A percentile compares a stretch with the other conserved stretches of the same genome.
Conservation (phyloP, 495 filamentous ascomycete species). For the Thermochaetoides thermophila region DNA sequence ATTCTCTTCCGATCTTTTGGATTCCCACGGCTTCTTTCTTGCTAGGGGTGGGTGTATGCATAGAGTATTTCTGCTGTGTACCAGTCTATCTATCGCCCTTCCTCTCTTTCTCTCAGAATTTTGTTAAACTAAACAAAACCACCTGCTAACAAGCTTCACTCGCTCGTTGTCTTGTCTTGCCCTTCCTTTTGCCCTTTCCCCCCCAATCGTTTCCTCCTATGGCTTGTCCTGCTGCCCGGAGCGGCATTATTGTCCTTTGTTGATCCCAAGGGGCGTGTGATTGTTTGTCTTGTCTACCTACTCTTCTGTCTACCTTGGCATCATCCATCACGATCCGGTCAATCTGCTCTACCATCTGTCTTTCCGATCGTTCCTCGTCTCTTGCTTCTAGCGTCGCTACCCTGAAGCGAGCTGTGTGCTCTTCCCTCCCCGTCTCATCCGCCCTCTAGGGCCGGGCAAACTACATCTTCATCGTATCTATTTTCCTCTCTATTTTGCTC, state of each 20-base stretch:
- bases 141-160: too few relatives aligned
- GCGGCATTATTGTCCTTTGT: background rate
- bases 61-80: background rate
- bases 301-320: conserved; percentile 2
- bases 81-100: background rate
- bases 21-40: background rate
- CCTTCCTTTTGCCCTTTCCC: background rate
- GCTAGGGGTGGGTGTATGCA: background rate
- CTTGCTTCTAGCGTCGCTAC: too few relatives aligned
- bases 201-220: background rate
- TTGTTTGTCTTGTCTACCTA: conserved; percentile 1
- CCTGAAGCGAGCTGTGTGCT: background rate
- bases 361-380: too few relatives aligned
- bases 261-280: background rate
- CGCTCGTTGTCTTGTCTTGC: too few relatives aligned
- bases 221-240: background rate
- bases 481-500: conserved; percentile 1
- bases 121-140: too few relatives aligned
- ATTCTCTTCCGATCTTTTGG: background rate
- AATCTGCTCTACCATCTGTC: too few relatives aligned
- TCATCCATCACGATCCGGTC: too few relatives aligned
- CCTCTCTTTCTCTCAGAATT: too few relatives aligned
- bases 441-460: background rate
- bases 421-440: background rate
- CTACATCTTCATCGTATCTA: background rate